Percentiles rank a stretch among this genome's conserved stretches.
Conservation (phyloP, 1,139 yeast species). For the Yamadazyma epiphylla region DNA sequence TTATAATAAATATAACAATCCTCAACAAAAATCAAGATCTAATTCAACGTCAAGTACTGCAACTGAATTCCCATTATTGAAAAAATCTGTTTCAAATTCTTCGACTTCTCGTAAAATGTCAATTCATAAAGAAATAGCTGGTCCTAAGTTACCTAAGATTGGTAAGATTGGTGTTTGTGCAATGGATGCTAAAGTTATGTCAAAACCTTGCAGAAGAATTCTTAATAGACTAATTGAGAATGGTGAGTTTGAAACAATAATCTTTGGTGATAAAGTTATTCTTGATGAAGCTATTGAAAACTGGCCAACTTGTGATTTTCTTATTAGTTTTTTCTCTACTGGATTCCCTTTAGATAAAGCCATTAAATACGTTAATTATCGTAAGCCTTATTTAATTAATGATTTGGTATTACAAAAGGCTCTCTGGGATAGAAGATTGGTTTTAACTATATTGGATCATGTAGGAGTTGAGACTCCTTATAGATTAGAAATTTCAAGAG, state of each 20-base stretch:
- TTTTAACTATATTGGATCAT: constrained; percentile 74
- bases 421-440: constrained; percentile 93
- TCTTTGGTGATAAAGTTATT: constrained; percentile 96
- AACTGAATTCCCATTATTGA: constrained; percentile 18
- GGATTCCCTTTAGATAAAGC: constrained; percentile 98
- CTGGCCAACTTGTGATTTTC: constrained; percentile 98
- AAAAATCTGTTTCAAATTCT: constrained; percentile 38
- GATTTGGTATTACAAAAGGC: constrained; percentile 90
- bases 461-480: constrained; percentile 86
- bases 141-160: constrained; percentile 61
- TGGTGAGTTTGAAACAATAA: constrained; percentile 94
- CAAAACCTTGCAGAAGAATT: constrained; percentile 93
- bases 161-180: constrained; percentile 99
- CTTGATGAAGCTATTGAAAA: constrained; percentile 89
- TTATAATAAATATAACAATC: too few species aligned
- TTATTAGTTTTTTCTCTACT: constrained; percentile 87
- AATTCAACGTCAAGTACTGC: constrained; percentile 19
- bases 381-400: constrained; percentile 87
- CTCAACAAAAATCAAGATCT: constrained; percentile 15
- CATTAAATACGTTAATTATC: constrained; percentile 78
- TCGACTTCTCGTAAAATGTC: constrained; percentile 43
- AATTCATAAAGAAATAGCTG: constrained; percentile 36
- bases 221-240: constrained; percentile 82
- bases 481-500: constrained; percentile 85
- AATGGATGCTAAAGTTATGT: constrained; percentile 94